Evolutionary conservation across 2,329 filamentous ascomycete species (phyloP).

Genomic region (Aspergillus fumigatus): DNA sequence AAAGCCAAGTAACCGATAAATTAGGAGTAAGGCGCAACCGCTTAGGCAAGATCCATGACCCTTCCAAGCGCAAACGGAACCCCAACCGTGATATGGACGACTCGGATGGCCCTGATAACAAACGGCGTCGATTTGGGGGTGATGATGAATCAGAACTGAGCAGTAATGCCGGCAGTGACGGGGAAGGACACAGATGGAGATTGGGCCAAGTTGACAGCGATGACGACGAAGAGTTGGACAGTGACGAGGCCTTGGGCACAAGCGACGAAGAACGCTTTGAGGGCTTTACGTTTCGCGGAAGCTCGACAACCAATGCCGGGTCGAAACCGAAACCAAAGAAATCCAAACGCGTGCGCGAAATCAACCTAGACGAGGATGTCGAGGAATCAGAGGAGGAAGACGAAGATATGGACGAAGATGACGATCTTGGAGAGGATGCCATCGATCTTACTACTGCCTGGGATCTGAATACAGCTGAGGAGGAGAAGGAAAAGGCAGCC

Average conservation of each 20-base stretch:
- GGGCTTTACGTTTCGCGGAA: conserved; percentile 65
- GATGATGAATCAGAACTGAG: conserved; percentile 46
- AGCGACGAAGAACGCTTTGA: conserved; percentile 84
- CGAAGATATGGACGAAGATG: conserved; percentile 45
- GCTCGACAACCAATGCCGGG: conserved; percentile 41
- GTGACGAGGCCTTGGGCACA: conserved; percentile 79
- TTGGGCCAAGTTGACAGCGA: conserved; percentile 66
- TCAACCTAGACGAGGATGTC: conserved; percentile 49
- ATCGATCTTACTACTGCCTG: conserved; percentile 60
- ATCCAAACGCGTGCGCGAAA: conserved; percentile 28
- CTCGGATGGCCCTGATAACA: conserved; percentile 37
- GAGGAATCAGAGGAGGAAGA: conserved; percentile 42
- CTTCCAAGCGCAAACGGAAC: conserved; percentile 36
- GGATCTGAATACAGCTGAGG: conserved; percentile 47
- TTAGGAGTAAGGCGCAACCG: conserved; percentile 53
- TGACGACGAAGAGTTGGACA: conserved; percentile 65
- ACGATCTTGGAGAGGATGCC: conserved; percentile 60
- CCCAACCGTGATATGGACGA: conserved; percentile 41
- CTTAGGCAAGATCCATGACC: conserved; percentile 54
- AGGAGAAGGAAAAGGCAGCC: conserved; percentile 34
- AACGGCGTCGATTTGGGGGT: conserved; percentile 39
- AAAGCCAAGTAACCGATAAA: conserved; percentile 50
- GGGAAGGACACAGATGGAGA: conserved; percentile 80
- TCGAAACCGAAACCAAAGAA: conserved; percentile 26
- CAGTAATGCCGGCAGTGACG: conserved; percentile 73